A percentile compares a stretch with the other conserved stretches of the same genome.
Evolutionary conservation across 495 filamentous ascomycete species (phyloP).

Genomic region (Trichoderma orchidacearum): DNA sequence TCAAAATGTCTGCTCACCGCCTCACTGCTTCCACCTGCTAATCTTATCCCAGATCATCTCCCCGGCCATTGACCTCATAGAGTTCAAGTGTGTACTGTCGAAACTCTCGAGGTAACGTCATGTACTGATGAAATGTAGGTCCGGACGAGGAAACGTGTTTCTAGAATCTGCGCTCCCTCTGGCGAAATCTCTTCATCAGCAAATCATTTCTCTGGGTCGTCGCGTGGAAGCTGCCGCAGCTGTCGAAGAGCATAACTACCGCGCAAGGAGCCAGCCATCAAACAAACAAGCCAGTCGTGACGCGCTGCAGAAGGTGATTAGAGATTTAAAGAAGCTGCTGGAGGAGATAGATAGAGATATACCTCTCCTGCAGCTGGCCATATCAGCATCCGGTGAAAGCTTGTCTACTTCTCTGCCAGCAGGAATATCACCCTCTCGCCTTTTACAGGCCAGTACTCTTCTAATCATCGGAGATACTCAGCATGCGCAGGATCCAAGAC

Average conservation of each 20-base stretch:
- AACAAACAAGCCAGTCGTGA: background rate
- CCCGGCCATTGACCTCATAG: slow-evolving; percentile 86
- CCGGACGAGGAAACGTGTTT: slow-evolving; percentile 87
- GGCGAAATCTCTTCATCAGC: slow-evolving; percentile 74
- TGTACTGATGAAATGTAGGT: slow-evolving; percentile 29
- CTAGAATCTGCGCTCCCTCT: slow-evolving; percentile 79
- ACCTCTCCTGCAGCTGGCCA: slow-evolving; percentile 85
- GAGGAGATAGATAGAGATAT: slow-evolving; percentile 81
- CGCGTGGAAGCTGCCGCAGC: slow-evolving; percentile 57
- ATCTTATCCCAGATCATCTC: slow-evolving; percentile 54
- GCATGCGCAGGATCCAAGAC: slow-evolving; percentile 49
- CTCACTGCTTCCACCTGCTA: background rate
- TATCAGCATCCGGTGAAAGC: slow-evolving; percentile 86
- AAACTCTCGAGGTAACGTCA: slow-evolving; percentile 3
- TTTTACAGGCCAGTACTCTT: slow-evolving; percentile 89
- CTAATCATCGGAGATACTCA: slow-evolving; percentile 79
- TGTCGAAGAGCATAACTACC: slow-evolving; percentile 42
- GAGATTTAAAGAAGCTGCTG: slow-evolving; percentile 65
- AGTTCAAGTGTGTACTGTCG: slow-evolving; percentile 54
- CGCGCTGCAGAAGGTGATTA: slow-evolving; percentile 41
- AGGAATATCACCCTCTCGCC: slow-evolving; percentile 77
- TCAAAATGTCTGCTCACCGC: no score
- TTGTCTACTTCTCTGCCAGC: slow-evolving; percentile 64
- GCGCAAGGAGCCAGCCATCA: background rate
- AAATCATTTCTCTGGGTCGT: slow-evolving; percentile 74